Conservation (phyloP, 345 rosid species). For the Populus nigra region DNA sequence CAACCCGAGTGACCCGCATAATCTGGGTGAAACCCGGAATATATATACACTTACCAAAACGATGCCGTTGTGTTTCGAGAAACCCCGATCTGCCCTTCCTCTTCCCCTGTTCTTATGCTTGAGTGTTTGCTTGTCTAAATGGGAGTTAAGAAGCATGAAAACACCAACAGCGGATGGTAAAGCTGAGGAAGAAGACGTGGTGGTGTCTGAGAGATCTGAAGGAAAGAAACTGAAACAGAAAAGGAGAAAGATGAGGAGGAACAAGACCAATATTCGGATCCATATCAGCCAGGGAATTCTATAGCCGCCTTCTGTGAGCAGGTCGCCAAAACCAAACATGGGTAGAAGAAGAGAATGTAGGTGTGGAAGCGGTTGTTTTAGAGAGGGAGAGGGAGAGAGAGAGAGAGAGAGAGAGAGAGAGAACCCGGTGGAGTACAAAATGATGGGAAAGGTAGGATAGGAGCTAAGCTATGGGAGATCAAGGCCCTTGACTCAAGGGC, state of each 20-base stretch:
- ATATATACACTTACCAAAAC: too few species aligned
- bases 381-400: neutral
- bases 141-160: conserved; percentile 2
- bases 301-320: conserved; percentile 44
- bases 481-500: too few species aligned
- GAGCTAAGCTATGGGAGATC: neutral
- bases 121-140: neutral
- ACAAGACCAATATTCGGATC: conserved; percentile 65
- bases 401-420: neutral
- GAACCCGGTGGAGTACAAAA: neutral
- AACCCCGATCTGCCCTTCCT: too few species aligned
- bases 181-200: conserved; percentile 26
- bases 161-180: neutral
- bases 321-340: conserved; percentile 57
- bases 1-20: too few species aligned
- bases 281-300: conserved; percentile 75
- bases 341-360: neutral
- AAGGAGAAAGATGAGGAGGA: conserved; percentile 72
- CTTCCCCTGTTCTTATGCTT: neutral
- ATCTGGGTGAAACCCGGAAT: too few species aligned
- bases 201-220: conserved; percentile 24
- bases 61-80: too few species aligned
- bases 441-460: neutral
- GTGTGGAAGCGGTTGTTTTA: neutral
- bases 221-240: conserved; percentile 38